phyloP scores from a whole-genome alignment of 192 early-diverging fungal species.

The Lobosporangium transversale region DNA sequence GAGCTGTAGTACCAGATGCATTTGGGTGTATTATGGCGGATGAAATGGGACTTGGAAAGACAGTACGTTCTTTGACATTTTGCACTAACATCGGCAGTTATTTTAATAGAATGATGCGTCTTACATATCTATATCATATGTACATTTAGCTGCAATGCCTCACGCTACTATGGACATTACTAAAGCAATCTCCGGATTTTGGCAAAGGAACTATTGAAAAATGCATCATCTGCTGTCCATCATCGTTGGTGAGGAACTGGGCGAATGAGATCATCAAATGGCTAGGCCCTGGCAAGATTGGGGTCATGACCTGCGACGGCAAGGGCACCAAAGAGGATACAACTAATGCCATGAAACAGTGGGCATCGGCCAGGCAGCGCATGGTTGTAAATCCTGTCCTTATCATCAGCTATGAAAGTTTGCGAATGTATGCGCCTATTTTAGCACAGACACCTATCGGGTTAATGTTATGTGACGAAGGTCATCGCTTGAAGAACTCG shows the following conservation, averaged over 20 bases:
- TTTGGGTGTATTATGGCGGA: conserved; percentile 99
- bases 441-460: conserved; percentile 87
- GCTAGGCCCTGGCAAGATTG: conserved; percentile 86
- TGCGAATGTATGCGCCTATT: conserved; percentile 84
- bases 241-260: conserved; percentile 97
- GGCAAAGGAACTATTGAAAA: conserved; percentile 97
- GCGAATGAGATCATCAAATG: conserved; percentile 96
- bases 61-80: conserved; percentile 58
- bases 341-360: conserved; percentile 77
- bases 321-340: conserved; percentile 91
- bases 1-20: conserved; percentile 72
- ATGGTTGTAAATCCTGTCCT: conserved; percentile 88
- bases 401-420: conserved; percentile 97
- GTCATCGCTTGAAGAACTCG: conserved; percentile 94
- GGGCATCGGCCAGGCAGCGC: conserved; percentile 87
- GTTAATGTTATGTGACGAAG: conserved; percentile 96
- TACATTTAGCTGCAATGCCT: conserved; percentile 85
- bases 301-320: conserved; percentile 88
- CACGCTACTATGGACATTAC: conserved; percentile 95
- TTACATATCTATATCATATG: no score
- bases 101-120: no score
- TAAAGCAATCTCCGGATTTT: conserved; percentile 87
- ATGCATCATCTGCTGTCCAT: conserved; percentile 96
- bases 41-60: conserved; percentile 95
- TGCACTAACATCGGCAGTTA: no score